These are phyloP conservation scores for Pyrus hybrid DNA, from an alignment of 331 rosid genomes.

Conservation along the genomic window DNA sequence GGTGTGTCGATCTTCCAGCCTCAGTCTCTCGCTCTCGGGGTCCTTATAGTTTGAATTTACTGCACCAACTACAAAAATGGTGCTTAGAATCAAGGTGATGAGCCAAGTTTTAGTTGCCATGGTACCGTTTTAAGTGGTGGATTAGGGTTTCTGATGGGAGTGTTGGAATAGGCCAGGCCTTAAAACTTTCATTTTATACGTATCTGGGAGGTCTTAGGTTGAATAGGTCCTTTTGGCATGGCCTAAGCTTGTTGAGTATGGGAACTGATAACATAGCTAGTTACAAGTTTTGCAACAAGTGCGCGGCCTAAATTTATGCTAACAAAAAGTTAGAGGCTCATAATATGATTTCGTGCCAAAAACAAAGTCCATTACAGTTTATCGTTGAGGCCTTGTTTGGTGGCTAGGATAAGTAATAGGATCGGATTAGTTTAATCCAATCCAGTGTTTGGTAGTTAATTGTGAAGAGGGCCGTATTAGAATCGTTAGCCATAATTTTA, in stretches of 20 bases:
- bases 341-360: background rate
- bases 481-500: too few species aligned
- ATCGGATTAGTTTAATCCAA: too few species aligned
- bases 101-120: slow-evolving; percentile 15
- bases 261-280: background rate
- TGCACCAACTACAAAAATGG: background rate
- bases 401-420: too few species aligned
- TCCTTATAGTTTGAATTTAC: background rate
- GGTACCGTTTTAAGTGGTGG: background rate
- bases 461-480: too few species aligned
- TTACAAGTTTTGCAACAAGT: background rate
- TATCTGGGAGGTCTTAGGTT: background rate
- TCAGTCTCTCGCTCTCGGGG: background rate
- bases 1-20: slow-evolving; percentile 9
- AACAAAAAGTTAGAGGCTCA: background rate
- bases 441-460: too few species aligned
- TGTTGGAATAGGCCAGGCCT: background rate
- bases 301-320: background rate
- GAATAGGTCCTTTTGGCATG: slow-evolving; percentile 16
- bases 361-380: background rate
- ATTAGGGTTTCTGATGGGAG: background rate
- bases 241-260: slow-evolving; percentile 6
- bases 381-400: too few species aligned
- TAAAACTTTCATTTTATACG: background rate
- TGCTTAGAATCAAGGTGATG: background rate